Base-by-base conservation (phyloP, 164 flowering plant genomes). In the Pachysandra terminalis region DNA sequence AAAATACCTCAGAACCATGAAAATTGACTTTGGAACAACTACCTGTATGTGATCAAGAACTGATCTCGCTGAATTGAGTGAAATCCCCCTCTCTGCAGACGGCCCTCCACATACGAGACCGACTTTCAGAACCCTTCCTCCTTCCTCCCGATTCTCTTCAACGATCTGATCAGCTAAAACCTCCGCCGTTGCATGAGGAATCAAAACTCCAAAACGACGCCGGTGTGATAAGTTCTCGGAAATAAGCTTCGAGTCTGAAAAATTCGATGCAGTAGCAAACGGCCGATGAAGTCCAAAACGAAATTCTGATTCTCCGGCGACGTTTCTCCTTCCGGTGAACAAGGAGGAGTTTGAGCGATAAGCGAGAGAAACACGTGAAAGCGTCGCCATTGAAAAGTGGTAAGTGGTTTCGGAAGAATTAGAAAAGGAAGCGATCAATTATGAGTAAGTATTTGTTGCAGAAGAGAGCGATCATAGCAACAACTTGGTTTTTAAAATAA, bases 41-140 rank as follows among this genome's bases (percentile, higher is more conserved):
- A 87, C 98, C 93, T 90, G 89, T 23, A 90, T 84, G 67, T 93
- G 91, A 87, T 93, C 96, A 67, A 93, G 83, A 68, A 93, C 93
- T n/a, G 96, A 93, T 68, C 98, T 73, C 9, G 95, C 96, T 19
- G 98, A 93, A 69, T 90, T 93, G 61, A 93, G 85, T 1, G 98
- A 93, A 61, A 93, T 89, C 37, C 96, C 98, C 6, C 95, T 90
- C 84, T 93, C 98, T 0, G 89, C 88, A 8, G 98, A 93, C 0
- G 96, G 98, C 32, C 96, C 98, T 7, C 98, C 98, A 35, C 98
- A 93, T 9, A 93, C 71, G 19, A 93, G 19, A 52, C 98, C 96
- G 27, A 90, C 89, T 68, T 81, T 81, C 64, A 93, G 70, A 40
- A 81, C 78, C 67, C 79, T 71, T 23, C 53, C 78, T 23, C 63